phyloP scores from a whole-genome alignment of 257 asterid genomes.

The Solanum ahanhuiri region DNA sequence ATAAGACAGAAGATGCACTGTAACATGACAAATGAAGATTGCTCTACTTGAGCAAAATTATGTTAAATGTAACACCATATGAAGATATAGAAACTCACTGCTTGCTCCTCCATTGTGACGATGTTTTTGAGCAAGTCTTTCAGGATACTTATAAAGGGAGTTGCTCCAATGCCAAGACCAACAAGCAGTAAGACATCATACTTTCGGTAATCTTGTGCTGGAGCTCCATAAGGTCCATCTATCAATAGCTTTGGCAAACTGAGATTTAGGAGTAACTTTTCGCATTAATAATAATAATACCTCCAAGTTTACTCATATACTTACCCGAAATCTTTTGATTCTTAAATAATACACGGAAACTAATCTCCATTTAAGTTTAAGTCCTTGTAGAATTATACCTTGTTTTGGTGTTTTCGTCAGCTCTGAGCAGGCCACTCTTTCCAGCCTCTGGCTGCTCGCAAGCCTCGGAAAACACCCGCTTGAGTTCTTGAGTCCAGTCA shows the following conservation, averaged over 20 bases:
- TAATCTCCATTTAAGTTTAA: not conserved
- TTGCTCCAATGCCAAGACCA: constrained; percentile 98
- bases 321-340: not conserved
- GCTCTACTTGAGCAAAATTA: not conserved
- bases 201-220: constrained; percentile 81
- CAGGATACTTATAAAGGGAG: constrained; percentile 87
- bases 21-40: not conserved
- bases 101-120: constrained; percentile 77
- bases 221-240: constrained; percentile 98
- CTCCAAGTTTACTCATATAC: not conserved
- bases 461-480: constrained; percentile 76
- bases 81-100: constrained; percentile 33
- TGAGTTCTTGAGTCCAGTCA: constrained; percentile 94
- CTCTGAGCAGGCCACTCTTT: constrained; percentile 82
- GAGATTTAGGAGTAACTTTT: constrained; percentile 22
- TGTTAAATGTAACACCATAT: not conserved
- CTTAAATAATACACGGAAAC: not conserved
- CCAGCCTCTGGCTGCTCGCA: constrained; percentile 71
- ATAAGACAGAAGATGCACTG: not conserved
- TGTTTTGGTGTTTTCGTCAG: constrained; percentile 78
- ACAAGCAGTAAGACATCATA: constrained; percentile 82
- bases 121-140: constrained; percentile 77
- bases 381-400: constrained; percentile 22
- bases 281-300: not conserved
- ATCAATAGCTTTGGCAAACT: constrained; percentile 89